A percentile compares a stretch with the other conserved stretches of the same genome.
Evolutionary conservation across 2,329 filamentous ascomycete species (phyloP).

Genomic region (Cordyceps cateniannulata): DNA sequence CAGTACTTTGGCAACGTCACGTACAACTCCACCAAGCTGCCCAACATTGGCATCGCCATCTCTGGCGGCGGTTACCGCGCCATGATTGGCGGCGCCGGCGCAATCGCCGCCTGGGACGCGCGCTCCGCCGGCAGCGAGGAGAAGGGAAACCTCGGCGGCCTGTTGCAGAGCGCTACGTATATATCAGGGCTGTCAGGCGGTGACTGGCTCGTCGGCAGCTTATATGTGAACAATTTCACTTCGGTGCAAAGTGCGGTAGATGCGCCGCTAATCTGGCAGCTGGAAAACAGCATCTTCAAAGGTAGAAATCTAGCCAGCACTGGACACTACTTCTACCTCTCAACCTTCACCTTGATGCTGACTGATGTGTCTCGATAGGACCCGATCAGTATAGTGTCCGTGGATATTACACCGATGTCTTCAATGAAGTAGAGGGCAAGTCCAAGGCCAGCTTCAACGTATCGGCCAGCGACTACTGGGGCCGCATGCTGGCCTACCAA

Average conservation of each 20-base stretch:
- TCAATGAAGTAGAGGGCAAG: slow-evolving; percentile 54
- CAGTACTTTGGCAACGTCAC: slow-evolving; percentile 58
- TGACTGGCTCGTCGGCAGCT: slow-evolving; percentile 68
- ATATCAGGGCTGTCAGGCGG: slow-evolving; percentile 75
- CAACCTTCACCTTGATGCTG: background rate
- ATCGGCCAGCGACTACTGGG: slow-evolving; percentile 77
- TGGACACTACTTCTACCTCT: slow-evolving; percentile 10
- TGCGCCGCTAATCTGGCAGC: slow-evolving; percentile 28
- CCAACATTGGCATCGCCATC: slow-evolving; percentile 63
- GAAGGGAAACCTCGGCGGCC: slow-evolving; percentile 66
- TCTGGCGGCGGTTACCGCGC: slow-evolving; percentile 84
- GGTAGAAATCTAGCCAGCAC: slow-evolving; percentile 19
- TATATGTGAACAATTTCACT: slow-evolving; percentile 72
- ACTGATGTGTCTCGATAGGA: slow-evolving; percentile 27
- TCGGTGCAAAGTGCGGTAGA: slow-evolving; percentile 40
- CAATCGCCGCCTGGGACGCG: slow-evolving; percentile 70
- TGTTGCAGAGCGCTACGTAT: slow-evolving; percentile 78
- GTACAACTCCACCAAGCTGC: slow-evolving; percentile 53
- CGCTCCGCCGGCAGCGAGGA: slow-evolving; percentile 46
- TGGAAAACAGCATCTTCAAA: slow-evolving; percentile 29
- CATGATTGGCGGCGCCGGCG: slow-evolving; percentile 77
- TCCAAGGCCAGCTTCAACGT: slow-evolving; percentile 51
- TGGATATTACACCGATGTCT: slow-evolving; percentile 56
- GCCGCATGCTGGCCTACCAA: slow-evolving; percentile 69
- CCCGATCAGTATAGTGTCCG: slow-evolving; percentile 21